Base-by-base conservation (phyloP, 169 alveolate species). In the Plasmodium gallinaceum region DNA sequence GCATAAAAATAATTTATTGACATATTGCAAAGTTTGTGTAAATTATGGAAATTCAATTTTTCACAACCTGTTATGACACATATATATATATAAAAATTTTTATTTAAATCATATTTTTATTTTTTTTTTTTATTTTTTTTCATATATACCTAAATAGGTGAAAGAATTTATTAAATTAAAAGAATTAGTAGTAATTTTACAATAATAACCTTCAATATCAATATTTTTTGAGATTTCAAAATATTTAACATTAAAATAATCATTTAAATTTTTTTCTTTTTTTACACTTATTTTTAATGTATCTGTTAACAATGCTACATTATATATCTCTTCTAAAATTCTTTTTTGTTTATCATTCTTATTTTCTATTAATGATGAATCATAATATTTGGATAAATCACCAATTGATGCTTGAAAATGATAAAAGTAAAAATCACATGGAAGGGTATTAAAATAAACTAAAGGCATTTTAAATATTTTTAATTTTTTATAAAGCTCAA, bases 371-470 rank as follows among this genome's bases (percentile, higher is more conserved):
- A 26, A 24, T 12, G 61, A 48, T 2, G 46, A 57, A 54, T 78
- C 42, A 45, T 78, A 45, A 26, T 39, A 78, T 57, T 78, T 78
- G 20, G 37, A 78, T 52, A 78, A 60, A 20, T 78, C 89, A 39
- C 89, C 89, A 45, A 26, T 26, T 42, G 89, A 58, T 18, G 89
- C 89, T 39, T 78, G 66, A 43, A 78, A 78, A 66, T 78, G 76
- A 37, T 78, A 78, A 20, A 78, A 78, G 43, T 78, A 78, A 16
- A 78, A 78, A 78, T 65, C 58, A 43, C 89, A 78, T 12, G 89
- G 89, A 65, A 78, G 89, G 8, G 45, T 24, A 43, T 69, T 58
- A 61, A 78, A 78, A 43, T 64, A 70, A 26, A 78, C 64, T 16
- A 64, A 12, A 3, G 89, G 89, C 58, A 20, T 78, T 45, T 78